A percentile compares a stretch with the other conserved stretches of the same genome.
These are phyloP conservation scores for Allium cepa DNA, from an alignment of 106 monocot genomes.

Conservation along the genomic window DNA sequence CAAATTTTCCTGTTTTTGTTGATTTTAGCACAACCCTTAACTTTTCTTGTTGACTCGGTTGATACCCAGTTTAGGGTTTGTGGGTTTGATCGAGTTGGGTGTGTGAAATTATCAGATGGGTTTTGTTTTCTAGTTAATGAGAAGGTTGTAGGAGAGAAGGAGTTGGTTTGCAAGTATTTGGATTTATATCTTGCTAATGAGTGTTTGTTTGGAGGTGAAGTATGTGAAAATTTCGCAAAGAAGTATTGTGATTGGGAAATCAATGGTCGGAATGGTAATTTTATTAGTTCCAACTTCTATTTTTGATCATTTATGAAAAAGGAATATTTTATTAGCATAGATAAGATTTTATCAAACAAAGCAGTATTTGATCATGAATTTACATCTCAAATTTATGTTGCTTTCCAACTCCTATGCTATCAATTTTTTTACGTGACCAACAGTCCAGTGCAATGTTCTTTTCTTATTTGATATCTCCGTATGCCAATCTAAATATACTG, in stretches of 20 bases:
- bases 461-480: no score
- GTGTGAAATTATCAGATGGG: slow-evolving; percentile 12
- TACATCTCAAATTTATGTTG: no score
- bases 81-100: slow-evolving; percentile 13
- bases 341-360: no score
- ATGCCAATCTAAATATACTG: no score
- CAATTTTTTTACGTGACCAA: no score
- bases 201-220: slow-evolving; percentile 12
- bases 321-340: no score
- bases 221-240: slow-evolving; percentile 6
- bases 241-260: slow-evolving; percentile 7
- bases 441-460: no score
- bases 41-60: not conserved
- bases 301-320: no score
- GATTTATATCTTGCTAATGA: slow-evolving; percentile 2
- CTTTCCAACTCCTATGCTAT: no score
- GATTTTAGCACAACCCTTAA: not conserved
- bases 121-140: slow-evolving; percentile 6
- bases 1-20: slow-evolving; percentile 1
- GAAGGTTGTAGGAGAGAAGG: slow-evolving; percentile 9
- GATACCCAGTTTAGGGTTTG: slow-evolving; percentile 8
- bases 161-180: slow-evolving; percentile 6
- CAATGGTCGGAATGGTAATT: no score
- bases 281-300: no score
- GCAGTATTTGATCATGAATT: no score